phyloP scores from a whole-genome alignment of 2,329 filamentous ascomycete genomes.

The Chrysosporium queenslandicum region DNA sequence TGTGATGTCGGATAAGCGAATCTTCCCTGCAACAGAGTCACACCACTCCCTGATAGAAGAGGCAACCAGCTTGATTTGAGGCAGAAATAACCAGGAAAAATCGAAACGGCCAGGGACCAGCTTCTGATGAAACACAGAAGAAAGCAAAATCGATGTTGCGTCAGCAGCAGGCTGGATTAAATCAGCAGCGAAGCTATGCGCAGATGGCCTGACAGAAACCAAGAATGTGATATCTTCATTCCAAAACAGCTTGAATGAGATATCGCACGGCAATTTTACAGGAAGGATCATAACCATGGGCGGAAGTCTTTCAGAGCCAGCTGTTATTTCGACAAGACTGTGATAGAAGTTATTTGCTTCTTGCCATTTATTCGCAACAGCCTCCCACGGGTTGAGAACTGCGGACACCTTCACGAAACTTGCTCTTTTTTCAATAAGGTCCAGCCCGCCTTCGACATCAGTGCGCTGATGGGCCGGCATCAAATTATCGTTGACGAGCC shows the following conservation, averaged over 20 bases:
- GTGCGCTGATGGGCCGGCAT: conserved; percentile 47
- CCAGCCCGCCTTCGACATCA: conserved; percentile 28
- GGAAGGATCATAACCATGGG: conserved; percentile 22
- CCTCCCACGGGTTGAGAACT: conserved; percentile 32
- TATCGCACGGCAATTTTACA: conserved; percentile 18
- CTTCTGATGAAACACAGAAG: conserved; percentile 18
- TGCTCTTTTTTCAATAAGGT: conserved; percentile 23
- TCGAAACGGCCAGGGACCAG: conserved; percentile 17
- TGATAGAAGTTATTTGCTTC: conserved; percentile 16
- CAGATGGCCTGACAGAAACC: conserved; percentile 16
- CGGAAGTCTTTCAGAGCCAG: conserved; percentile 11
- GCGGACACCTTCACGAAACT: conserved; percentile 25
- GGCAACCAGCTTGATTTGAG: conserved; percentile 8
- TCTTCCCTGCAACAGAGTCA: conserved; percentile 15
- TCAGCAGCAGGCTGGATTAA: conserved; percentile 13
- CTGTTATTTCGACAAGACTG: conserved; percentile 18
- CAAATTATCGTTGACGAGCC: conserved; percentile 67
- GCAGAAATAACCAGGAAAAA: conserved; percentile 21
- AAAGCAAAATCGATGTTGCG: conserved; percentile 19
- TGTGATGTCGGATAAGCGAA: conserved; percentile 10
- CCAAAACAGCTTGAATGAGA: conserved; percentile 25
- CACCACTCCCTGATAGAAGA: conserved; percentile 18
- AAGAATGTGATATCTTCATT: conserved; percentile 20
- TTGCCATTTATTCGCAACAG: conserved; percentile 27
- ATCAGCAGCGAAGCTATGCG: conserved; percentile 1